Percentiles rank a stretch among this genome's conserved stretches.
Evolutionary conservation across 768 basidiomycete species (phyloP).

Genomic region (Termitomyces sp.): DNA sequence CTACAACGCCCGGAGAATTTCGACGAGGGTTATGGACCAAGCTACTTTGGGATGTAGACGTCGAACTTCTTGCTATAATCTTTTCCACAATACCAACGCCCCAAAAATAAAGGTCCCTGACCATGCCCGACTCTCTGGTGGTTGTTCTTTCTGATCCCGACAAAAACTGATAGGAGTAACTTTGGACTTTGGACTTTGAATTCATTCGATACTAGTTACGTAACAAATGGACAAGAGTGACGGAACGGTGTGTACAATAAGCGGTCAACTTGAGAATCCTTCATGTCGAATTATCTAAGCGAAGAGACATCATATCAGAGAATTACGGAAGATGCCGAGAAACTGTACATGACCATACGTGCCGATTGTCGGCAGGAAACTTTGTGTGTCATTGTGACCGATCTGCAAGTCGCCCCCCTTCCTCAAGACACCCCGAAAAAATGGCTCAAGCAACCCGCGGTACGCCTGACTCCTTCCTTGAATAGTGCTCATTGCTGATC

Average conservation of each 20-base stretch:
- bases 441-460: constrained; percentile 27
- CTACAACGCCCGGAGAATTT: not conserved
- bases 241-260: no score
- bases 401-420: constrained; percentile 12
- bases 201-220: no score
- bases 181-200: no score
- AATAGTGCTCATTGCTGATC: not conserved
- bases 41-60: not conserved
- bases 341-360: constrained; percentile 20
- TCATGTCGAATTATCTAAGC: no score
- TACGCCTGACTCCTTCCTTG: constrained; percentile 4
- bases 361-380: constrained; percentile 21
- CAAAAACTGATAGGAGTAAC: no score
- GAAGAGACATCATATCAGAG: not conserved
- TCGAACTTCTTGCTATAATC: not conserved
- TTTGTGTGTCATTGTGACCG: constrained; percentile 16
- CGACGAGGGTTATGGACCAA: not conserved
- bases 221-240: no score
- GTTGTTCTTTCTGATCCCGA: no score
- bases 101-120: no score
- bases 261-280: no score
- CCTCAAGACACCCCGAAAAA: constrained; percentile 26
- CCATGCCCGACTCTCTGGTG: not conserved
- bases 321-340: constrained; percentile 20
- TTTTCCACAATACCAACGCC: not conserved